Base-by-base conservation (phyloP, 2,329 filamentous ascomycete species). In the Exophiala bonariae region DNA sequence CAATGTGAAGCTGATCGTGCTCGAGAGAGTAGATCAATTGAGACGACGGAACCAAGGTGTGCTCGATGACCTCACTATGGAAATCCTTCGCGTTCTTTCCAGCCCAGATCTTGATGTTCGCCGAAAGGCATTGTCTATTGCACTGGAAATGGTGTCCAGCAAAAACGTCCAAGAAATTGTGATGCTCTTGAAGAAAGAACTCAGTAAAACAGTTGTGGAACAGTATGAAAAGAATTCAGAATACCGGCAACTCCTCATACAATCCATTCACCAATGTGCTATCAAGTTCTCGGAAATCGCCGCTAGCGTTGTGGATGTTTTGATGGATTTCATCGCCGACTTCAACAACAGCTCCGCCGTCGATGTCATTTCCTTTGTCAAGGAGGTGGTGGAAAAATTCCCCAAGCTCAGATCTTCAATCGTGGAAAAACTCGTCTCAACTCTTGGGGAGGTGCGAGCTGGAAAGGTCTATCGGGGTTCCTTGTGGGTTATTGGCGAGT, bases 221-320 rank as follows among this genome's bases (percentile, higher is more conserved):
- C 91, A 96, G 68, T 97, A 96, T 72, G 93, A 99, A 75, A 97
- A 97, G 82, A 96, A 95, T 71, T 83, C 83, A 64, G 91, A 96
- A 70, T 96, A 96, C 70, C 87, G 93, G 60, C 91, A 95, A 63
- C 80, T 99, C 7, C 79, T 99, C 52, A 97, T 99, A 59, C 90
- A 96, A 69, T 89, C 91, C 30, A 99, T 99, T 63, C 93, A 99
- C 69, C 90, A 95, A 67, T 97, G 93, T 68, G 93, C 93, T 60
- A 97, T 99, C 77, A 96, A 95, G 66, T 97, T 97, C 75, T 97
- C 93, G 9, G 92, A 99, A 70, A 92, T 99, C 54, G 93, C 93
- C 19, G 88, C 92, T 36, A 97, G 89, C 64, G 93, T 99, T 13
- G 93, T 99, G 44, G 93, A 93, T 57, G 81, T 96, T 35, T 80